Evolutionary conservation across 2,329 filamentous ascomycete genomes (phyloP).

Genomic region (Botrytis cinerea): DNA sequence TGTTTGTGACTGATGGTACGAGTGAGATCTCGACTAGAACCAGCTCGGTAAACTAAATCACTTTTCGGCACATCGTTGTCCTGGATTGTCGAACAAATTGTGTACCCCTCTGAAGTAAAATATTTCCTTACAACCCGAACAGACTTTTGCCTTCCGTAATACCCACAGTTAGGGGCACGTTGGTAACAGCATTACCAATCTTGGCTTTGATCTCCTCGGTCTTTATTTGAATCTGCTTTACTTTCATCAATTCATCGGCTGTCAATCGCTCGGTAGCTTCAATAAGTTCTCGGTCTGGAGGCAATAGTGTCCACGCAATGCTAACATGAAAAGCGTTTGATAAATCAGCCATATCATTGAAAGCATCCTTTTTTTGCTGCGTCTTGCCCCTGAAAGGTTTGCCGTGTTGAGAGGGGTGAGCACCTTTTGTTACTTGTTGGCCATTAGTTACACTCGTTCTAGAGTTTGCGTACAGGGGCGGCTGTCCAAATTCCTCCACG

Average conservation of each 20-base stretch:
- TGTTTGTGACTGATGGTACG: not conserved
- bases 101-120: not conserved
- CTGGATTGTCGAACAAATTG: not conserved
- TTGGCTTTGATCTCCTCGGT: constrained; percentile 70
- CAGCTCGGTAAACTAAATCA: not conserved
- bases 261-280: constrained; percentile 41
- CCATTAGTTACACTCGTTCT: not conserved
- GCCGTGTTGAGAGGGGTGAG: not conserved
- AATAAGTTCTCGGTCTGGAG: constrained; percentile 50
- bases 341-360: constrained; percentile 43
- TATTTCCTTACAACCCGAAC: constrained; percentile 32
- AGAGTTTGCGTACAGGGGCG: constrained; percentile 62
- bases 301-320: constrained; percentile 76
- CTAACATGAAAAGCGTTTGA: constrained; percentile 79
- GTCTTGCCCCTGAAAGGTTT: constrained; percentile 12
- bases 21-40: not conserved
- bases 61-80: not conserved
- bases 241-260: constrained; percentile 8
- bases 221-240: constrained; percentile 48
- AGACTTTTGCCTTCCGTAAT: constrained; percentile 30
- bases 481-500: constrained; percentile 62
- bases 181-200: constrained; percentile 69
- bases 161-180: constrained; percentile 45
- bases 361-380: constrained; percentile 23
- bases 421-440: not conserved